Conservation (phyloP, 306 rosid species). For the Medicago ruthenica region DNA sequence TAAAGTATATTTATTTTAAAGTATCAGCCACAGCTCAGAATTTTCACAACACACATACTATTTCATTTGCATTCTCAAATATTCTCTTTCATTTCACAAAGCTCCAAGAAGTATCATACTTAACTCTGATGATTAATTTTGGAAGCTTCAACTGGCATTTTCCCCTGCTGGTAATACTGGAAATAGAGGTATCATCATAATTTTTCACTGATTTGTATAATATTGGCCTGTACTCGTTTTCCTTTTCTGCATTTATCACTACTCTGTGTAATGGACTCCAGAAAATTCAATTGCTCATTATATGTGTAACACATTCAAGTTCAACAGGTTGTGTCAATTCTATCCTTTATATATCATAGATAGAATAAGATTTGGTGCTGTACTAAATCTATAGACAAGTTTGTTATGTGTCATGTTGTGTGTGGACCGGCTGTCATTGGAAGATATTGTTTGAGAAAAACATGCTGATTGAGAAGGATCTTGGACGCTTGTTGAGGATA, state of each 20-base stretch:
- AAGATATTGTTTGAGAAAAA: too few relatives aligned
- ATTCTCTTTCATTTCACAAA: constrained; percentile 36
- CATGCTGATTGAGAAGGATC: too few relatives aligned
- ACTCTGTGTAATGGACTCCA: constrained; percentile 75
- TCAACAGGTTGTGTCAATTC: not conserved
- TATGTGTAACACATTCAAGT: constrained; percentile 42
- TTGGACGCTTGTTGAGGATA: too few relatives aligned
- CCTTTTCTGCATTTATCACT: constrained; percentile 56
- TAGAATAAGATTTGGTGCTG: constrained; percentile 4
- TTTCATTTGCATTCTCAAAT: not conserved
- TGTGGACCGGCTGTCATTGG: too few relatives aligned
- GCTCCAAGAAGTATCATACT: not conserved
- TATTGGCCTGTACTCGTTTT: constrained; percentile 59
- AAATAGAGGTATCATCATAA: constrained; percentile 49
- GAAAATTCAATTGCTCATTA: constrained; percentile 68
- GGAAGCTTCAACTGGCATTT: constrained; percentile 65
- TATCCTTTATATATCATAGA: not conserved
- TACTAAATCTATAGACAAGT: not conserved
- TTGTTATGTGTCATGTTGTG: too few relatives aligned
- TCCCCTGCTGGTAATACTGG: constrained; percentile 67
- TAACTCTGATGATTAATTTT: constrained; percentile 44
- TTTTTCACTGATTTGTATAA: constrained; percentile 56
- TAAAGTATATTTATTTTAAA: constrained; percentile 1
- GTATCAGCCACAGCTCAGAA: not conserved
- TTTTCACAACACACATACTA: not conserved